Percentiles rank a stretch among this genome's conserved stretches.
These are phyloP conservation scores for Xylaria sp. DNA, from an alignment of 495 filamentous ascomycete species.

Conservation along the genomic window DNA sequence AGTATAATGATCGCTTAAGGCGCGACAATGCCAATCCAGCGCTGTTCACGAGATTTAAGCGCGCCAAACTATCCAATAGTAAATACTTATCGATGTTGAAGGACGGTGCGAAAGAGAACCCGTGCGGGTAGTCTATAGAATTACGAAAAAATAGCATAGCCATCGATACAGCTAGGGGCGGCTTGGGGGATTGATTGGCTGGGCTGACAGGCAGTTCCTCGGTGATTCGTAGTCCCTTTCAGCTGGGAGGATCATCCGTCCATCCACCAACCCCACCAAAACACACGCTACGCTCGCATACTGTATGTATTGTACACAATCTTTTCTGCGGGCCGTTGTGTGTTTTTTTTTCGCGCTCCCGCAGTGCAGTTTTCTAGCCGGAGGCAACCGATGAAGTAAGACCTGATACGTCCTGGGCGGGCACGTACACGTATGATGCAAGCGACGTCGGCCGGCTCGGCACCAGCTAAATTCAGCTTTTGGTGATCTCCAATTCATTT, in stretches of 20 bases:
- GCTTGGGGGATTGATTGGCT: constrained; percentile 12
- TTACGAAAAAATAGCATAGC: background rate
- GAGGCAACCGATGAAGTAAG: constrained; percentile 24
- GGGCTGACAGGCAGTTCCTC: constrained; percentile 21
- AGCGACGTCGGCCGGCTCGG: background rate
- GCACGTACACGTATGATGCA: background rate
- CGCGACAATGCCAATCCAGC: background rate
- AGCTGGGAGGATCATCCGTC: constrained; percentile 20
- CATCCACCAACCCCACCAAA: constrained; percentile 14
- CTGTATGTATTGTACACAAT: constrained; percentile 10
- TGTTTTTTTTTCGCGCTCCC: background rate
- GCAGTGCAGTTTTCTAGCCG: background rate
- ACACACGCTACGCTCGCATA: background rate
- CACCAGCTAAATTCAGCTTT: background rate
- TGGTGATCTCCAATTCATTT: constrained; percentile 1
- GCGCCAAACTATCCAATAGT: no score
- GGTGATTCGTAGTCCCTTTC: constrained; percentile 15
- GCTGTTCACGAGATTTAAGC: no score
- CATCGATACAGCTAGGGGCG: background rate
- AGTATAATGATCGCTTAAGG: background rate
- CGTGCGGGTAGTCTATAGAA: background rate
- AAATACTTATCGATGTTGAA: background rate
- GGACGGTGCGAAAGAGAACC: background rate
- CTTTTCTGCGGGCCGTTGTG: background rate
- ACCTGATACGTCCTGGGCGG: background rate